phyloP scores from a whole-genome alignment of 345 rosid species.

The Euphorbia tirucalli region DNA sequence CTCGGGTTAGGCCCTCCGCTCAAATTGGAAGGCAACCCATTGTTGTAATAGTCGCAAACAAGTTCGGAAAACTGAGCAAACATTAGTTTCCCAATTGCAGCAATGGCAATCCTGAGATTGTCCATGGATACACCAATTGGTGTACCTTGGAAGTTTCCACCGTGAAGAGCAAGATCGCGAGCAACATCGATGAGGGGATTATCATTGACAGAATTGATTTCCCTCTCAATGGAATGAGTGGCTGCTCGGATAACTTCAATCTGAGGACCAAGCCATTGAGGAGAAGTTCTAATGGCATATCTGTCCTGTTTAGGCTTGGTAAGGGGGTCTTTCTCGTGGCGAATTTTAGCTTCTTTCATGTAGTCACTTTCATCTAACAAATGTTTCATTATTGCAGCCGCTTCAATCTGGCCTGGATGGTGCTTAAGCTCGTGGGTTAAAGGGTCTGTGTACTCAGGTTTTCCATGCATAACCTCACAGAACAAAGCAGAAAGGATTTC shows the following conservation, averaged over 20 bases:
- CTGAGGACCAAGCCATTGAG: conserved; percentile 61
- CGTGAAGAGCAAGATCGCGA: conserved; percentile 43
- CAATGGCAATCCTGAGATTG: conserved; percentile 48
- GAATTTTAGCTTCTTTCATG: conserved; percentile 37
- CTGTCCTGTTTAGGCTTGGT: conserved; percentile 51
- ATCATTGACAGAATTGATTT: conserved; percentile 53
- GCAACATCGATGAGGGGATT: conserved; percentile 50
- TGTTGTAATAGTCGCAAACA: conserved; percentile 49
- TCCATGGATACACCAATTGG: conserved; percentile 61
- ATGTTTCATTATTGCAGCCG: conserved; percentile 47
- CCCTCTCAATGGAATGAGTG: conserved; percentile 47
- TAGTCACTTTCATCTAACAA: conserved; percentile 37
- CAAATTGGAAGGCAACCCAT: conserved; percentile 53
- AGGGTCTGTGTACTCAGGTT: conserved; percentile 42
- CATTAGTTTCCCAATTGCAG: conserved; percentile 51
- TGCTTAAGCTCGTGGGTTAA: conserved; percentile 51
- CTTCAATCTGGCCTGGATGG: conserved; percentile 57
- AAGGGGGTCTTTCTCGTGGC: conserved; percentile 43
- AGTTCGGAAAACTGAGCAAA: conserved; percentile 57
- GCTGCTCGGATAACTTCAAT: conserved; percentile 47
- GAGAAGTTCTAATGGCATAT: conserved; percentile 50
- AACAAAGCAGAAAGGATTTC: conserved; percentile 44
- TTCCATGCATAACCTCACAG: conserved; percentile 53
- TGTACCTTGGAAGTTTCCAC: conserved; percentile 59
- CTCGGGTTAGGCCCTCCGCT: conserved; percentile 49